Percentiles rank a stretch among this genome's conserved stretches.
These are phyloP conservation scores for Thelonectria blattea DNA, from an alignment of 2,329 filamentous ascomycete genomes.

Conservation along the genomic window DNA sequence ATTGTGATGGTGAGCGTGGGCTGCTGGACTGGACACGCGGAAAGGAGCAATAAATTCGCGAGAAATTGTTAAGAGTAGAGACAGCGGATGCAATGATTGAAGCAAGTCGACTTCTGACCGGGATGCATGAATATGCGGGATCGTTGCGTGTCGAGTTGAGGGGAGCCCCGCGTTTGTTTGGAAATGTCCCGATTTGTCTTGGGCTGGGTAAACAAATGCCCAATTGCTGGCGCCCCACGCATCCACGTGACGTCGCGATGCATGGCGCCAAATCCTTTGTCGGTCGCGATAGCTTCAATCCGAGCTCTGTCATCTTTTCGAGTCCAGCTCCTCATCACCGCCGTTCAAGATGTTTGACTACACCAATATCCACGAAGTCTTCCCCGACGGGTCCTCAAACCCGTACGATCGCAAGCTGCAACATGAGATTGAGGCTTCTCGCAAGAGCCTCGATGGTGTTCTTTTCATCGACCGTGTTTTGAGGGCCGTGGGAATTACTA, in stretches of 20 bases:
- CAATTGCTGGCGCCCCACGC: constrained; percentile 1
- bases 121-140: constrained; percentile 9
- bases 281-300: constrained; percentile 35
- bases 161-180: constrained; percentile 45
- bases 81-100: constrained; percentile 13
- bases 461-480: constrained; percentile 84
- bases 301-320: neutral
- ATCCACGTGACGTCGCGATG: constrained; percentile 35
- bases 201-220: constrained; percentile 50
- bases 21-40: constrained; percentile 9
- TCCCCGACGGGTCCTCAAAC: constrained; percentile 64
- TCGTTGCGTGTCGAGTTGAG: constrained; percentile 17
- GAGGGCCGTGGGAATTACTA: constrained; percentile 70
- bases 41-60: neutral
- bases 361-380: constrained; percentile 71
- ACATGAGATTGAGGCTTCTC: constrained; percentile 69
- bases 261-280: constrained; percentile 16
- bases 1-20: constrained; percentile 32
- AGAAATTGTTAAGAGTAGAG: neutral
- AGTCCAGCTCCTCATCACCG: too few species aligned
- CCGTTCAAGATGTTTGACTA: constrained; percentile 63
- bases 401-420: constrained; percentile 67
- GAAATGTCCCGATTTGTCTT: constrained; percentile 47
- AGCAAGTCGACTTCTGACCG: constrained; percentile 11
- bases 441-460: constrained; percentile 70